phyloP scores from a whole-genome alignment of 2,329 filamentous ascomycete species.

The Aspergillus aculeatinus region DNA sequence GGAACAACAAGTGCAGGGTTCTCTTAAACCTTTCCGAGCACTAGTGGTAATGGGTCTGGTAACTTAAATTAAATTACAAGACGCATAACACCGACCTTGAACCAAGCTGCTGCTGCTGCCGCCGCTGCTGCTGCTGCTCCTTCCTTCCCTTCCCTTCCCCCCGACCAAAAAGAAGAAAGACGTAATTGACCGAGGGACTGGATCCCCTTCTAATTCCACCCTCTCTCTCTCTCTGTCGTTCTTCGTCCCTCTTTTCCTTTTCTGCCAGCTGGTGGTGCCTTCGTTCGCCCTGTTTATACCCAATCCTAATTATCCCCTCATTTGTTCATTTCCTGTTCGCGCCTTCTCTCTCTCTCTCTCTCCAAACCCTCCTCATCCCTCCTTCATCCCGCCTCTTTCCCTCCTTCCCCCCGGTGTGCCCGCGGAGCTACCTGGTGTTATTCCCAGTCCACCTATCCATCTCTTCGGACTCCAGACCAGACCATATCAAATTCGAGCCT shows the following conservation, averaged over 20 bases:
- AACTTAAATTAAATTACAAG: not conserved
- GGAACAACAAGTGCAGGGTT: conserved; percentile 1
- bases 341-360: not conserved
- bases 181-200: not conserved
- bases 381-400: not conserved
- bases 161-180: not conserved
- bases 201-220: not conserved
- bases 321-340: not conserved
- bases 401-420: not conserved
- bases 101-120: not conserved
- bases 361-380: not conserved
- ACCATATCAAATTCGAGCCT: not conserved
- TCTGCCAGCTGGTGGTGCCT: not conserved
- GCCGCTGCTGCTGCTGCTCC: not conserved
- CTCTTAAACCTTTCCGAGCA: not conserved
- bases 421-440: not conserved
- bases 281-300: not conserved
- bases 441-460: not conserved
- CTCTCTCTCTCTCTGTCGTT: not conserved
- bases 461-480: no score
- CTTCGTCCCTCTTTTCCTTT: not conserved
- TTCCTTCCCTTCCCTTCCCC: not conserved
- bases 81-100: not conserved
- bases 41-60: not conserved
- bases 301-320: conserved; percentile 1